Evolutionary conservation across 1,284 basidiomycete species (phyloP), one percentile per base, ranked within the genome.

Genomic region (Cystobasidium pallidum): DNA sequence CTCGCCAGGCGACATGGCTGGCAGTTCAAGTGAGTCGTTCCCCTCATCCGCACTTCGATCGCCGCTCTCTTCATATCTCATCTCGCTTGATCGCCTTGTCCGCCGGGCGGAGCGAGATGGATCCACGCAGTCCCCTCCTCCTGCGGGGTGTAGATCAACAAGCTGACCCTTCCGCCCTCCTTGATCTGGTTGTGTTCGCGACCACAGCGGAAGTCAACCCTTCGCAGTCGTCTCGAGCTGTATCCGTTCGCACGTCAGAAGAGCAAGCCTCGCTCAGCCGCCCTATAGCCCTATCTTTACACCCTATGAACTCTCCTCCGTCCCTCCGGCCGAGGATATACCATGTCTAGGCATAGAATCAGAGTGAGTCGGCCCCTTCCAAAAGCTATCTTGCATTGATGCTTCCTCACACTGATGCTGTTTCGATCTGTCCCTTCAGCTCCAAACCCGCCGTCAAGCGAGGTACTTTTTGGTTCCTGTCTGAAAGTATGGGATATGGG

Each of bases 381-480:
- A n/a, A 10, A 26, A 7, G 30, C 3, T 43, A 10, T 43, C 17
- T 13, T 34, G n/a, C n/a, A n/a, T n/a, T n/a, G n/a, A n/a, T n/a
- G n/a, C n/a, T n/a, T 19, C 26, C 10, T 28, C 6, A 26, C 28
- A 55, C 52, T 34, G 30, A 55, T 34, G 36, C 6, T 57, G 55
- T 57, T 57, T 36, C n/a, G 10, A 28, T 34, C 30, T 57, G 3
- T 32, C 55, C 8, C 34, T 57, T 34, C 30, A 70, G 67, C 36
- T 75, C 76, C 17, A 71, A 75, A n/a, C 78, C 78, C 7, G 76
- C 76, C 30, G 76, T 79, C 63, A 79, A 79, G 58, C 73, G 78
- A 34, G 78, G 78, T 41, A 78, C 78, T 13, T 66, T 79, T 66
- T 79, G 78, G 78, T 79, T 77, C 73, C 73, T 79, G 32, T 73